phyloP scores from a whole-genome alignment of 2,329 filamentous ascomycete genomes.

The Fusarium multiceps region DNA sequence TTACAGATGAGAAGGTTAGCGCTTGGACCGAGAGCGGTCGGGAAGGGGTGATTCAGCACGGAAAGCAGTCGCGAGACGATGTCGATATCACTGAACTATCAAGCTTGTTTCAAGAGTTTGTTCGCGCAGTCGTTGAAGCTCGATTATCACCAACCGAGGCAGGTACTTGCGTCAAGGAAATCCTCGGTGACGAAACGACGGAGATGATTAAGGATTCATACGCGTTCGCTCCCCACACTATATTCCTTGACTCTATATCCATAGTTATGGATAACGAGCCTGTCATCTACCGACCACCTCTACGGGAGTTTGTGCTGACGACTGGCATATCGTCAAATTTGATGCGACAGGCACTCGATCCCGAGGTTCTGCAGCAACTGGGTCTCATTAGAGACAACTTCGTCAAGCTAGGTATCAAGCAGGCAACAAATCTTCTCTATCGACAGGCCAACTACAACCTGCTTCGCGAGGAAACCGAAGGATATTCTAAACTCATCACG shows the following conservation, averaged over 20 bases:
- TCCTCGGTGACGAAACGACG: constrained; percentile 69
- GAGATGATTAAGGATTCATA: constrained; percentile 62
- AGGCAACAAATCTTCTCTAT: constrained; percentile 93
- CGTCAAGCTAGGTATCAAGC: constrained; percentile 82
- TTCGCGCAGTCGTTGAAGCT: constrained; percentile 77
- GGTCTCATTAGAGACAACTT: constrained; percentile 90
- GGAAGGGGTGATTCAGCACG: constrained; percentile 73
- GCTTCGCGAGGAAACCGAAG: constrained; percentile 93
- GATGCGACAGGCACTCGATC: constrained; percentile 87
- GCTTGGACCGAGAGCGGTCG: constrained; percentile 77
- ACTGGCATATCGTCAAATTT: constrained; percentile 77
- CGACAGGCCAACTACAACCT: constrained; percentile 97
- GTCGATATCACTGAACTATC: constrained; percentile 77
- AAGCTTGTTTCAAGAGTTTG: constrained; percentile 84
- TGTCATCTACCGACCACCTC: constrained; percentile 56
- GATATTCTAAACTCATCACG: constrained; percentile 94
- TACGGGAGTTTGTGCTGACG: constrained; percentile 76
- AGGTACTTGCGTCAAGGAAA: constrained; percentile 78
- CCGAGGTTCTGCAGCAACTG: constrained; percentile 76
- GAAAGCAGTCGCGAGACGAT: constrained; percentile 71
- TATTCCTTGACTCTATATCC: constrained; percentile 86
- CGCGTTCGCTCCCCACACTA: constrained; percentile 70
- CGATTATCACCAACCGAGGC: constrained; percentile 75
- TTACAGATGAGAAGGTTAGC: constrained; percentile 76
- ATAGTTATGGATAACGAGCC: constrained; percentile 80